These are phyloP conservation scores for Candida labiduridarum DNA, from an alignment of 1,139 yeast species.

Conservation along the genomic window DNA sequence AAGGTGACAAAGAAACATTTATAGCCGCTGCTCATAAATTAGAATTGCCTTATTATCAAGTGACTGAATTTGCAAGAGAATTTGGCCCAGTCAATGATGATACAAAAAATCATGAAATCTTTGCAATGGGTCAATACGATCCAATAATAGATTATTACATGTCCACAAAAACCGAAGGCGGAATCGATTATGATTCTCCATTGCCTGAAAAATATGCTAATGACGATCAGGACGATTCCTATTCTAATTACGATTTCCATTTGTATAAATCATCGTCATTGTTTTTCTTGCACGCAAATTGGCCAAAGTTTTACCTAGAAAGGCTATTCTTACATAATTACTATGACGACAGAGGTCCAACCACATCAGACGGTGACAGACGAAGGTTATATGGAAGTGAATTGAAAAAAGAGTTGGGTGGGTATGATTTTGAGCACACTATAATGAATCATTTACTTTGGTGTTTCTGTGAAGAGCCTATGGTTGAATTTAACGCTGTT, in stretches of 20 bases:
- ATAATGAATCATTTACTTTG: slow-evolving; percentile 29
- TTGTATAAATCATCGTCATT: slow-evolving; percentile 30
- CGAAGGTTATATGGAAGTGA: slow-evolving; percentile 33
- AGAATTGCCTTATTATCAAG: slow-evolving; percentile 55
- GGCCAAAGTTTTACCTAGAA: slow-evolving; percentile 35
- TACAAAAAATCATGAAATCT: slow-evolving; percentile 28
- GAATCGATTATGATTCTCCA: slow-evolving; percentile 18
- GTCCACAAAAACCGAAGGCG: slow-evolving; percentile 12
- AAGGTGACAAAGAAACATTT: slow-evolving; percentile 67
- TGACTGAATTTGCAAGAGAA: slow-evolving; percentile 42
- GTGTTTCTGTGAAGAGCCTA: slow-evolving; percentile 30
- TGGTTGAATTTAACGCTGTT: slow-evolving; percentile 23
- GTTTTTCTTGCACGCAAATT: slow-evolving; percentile 41
- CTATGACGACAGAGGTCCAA: slow-evolving; percentile 31
- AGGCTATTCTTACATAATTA: slow-evolving; percentile 28
- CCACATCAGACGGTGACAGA: slow-evolving; percentile 20
- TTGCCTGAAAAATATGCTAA: slow-evolving; percentile 25
- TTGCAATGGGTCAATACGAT: slow-evolving; percentile 44
- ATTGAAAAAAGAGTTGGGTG: slow-evolving; percentile 28
- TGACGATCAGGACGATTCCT: slow-evolving; percentile 21
- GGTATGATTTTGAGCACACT: slow-evolving; percentile 32
- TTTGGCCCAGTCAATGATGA: slow-evolving; percentile 31
- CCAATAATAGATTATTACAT: slow-evolving; percentile 37
- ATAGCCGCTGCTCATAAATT: slow-evolving; percentile 60
- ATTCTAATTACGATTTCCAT: slow-evolving; percentile 33